Evolutionary conservation across 306 rosid genomes (phyloP).

Genomic region (Gillenia trifoliata): DNA sequence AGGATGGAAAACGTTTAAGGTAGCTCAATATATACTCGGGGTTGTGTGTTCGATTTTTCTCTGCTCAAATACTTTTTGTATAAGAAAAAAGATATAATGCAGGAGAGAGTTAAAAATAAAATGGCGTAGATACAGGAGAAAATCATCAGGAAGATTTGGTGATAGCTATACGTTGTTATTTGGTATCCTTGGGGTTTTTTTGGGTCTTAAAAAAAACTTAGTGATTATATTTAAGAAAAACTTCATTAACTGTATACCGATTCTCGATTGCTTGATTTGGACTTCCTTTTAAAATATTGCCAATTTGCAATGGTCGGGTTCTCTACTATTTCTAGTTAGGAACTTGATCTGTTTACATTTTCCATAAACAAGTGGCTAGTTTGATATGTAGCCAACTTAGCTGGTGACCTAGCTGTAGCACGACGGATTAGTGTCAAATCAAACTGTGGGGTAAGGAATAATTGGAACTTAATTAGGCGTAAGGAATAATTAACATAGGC

Average conservation of each 20-base stretch:
- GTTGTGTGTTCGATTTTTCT: neutral
- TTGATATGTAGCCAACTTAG: neutral
- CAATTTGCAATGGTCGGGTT: neutral
- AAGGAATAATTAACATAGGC: neutral
- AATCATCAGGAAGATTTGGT: neutral
- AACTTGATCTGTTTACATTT: neutral
- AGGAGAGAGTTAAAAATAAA: neutral
- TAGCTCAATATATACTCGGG: neutral
- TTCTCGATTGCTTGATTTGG: neutral
- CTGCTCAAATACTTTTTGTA: neutral
- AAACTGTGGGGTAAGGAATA: neutral
- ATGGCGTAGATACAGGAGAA: neutral
- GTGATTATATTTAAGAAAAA: neutral
- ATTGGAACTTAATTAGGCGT: constrained; percentile 1
- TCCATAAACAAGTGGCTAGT: constrained; percentile 3
- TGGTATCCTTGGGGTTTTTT: neutral
- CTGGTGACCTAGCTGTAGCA: constrained; percentile 9
- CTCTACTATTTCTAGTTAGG: neutral
- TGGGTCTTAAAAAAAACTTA: neutral
- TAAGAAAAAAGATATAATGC: neutral
- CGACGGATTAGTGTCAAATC: neutral
- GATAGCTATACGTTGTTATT: neutral
- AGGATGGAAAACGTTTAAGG: neutral
- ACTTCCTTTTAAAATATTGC: neutral
- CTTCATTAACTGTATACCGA: neutral